These are phyloP conservation scores for Fusarium longipes DNA, from an alignment of 2,329 filamentous ascomycete species.

Conservation along the genomic window DNA sequence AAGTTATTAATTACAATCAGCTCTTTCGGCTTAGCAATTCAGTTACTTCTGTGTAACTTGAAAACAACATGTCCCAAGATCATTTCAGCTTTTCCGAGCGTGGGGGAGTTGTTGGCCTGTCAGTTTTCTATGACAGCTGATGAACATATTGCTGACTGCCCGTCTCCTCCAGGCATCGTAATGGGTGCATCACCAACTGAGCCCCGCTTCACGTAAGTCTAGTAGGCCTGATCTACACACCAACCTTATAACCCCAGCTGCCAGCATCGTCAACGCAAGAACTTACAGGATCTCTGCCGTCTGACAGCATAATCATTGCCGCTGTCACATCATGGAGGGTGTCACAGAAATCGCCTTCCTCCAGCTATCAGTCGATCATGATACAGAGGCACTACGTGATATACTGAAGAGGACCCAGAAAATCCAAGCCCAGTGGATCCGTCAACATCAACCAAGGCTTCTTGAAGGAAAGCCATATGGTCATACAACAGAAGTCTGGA, in stretches of 20 bases:
- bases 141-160: constrained; percentile 15
- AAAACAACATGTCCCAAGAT: not conserved
- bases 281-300: not conserved
- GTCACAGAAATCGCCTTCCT: constrained; percentile 57
- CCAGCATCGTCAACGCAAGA: not conserved
- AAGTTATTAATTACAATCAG: not conserved
- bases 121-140: not conserved
- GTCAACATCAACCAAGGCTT: constrained; percentile 51
- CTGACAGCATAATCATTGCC: not conserved
- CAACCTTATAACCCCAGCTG: not conserved
- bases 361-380: constrained; percentile 46
- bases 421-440: constrained; percentile 56
- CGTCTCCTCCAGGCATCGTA: constrained; percentile 10
- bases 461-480: constrained; percentile 47
- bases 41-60: not conserved
- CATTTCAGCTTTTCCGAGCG: not conserved
- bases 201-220: constrained; percentile 20
- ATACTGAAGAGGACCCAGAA: constrained; percentile 48
- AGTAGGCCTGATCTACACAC: constrained; percentile 14
- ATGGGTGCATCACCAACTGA: constrained; percentile 6
- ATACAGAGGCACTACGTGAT: constrained; percentile 50
- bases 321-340: constrained; percentile 47
- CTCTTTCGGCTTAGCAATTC: not conserved
- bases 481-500: constrained; percentile 52
- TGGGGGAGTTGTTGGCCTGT: not conserved